Percentiles rank a stretch among this genome's conserved stretches.
Conservation (phyloP, 2,329 filamentous ascomycete genomes). For the Fusarium pseudocircinatum region DNA sequence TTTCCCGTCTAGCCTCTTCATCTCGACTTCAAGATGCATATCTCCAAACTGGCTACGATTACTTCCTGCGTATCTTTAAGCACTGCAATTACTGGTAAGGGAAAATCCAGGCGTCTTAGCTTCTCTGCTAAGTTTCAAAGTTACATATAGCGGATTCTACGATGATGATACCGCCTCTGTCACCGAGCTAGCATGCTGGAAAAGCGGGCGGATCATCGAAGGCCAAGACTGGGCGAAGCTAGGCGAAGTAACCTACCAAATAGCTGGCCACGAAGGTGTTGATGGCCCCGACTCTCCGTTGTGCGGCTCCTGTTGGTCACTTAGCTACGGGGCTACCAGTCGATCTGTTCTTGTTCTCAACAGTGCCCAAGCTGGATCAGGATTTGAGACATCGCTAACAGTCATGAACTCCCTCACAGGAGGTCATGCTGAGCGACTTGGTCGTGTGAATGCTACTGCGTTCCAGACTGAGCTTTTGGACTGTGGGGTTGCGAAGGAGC, state of each 20-base stretch:
- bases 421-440: background rate
- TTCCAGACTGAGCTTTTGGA: background rate
- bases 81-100: background rate
- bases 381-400: background rate
- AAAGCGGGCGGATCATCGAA: background rate
- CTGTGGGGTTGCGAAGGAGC: background rate
- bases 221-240: background rate
- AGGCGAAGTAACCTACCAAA: background rate
- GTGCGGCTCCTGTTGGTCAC: background rate
- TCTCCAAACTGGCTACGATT: background rate
- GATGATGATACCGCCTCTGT: background rate
- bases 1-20: accelerated
- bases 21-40: background rate
- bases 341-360: background rate
- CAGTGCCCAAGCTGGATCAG: background rate
- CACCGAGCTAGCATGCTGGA: background rate
- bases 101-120: accelerated
- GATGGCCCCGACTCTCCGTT: background rate
- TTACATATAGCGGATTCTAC: background rate
- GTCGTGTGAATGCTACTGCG: background rate
- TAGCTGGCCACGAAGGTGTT: background rate
- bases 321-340: background rate
- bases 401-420: background rate
- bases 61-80: accelerated
- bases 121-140: background rate